Conservation (phyloP, 768 basidiomycete genomes). For the Suillus fuscotomentosus region DNA sequence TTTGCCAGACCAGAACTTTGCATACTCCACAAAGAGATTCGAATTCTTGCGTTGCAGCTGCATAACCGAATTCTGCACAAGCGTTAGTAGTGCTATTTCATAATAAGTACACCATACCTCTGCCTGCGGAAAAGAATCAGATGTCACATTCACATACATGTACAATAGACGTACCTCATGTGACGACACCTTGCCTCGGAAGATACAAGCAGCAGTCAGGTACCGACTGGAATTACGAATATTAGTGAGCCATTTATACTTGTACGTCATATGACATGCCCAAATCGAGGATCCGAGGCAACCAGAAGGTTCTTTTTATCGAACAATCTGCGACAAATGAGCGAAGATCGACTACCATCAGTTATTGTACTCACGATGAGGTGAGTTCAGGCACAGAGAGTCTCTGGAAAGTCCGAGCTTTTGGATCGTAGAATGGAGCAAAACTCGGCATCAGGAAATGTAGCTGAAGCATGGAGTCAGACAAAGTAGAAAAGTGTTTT, state of each 20-base stretch:
- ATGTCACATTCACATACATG: neutral
- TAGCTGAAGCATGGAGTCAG: constrained; percentile 47
- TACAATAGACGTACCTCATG: constrained; percentile 59
- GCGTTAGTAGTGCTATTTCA: constrained; percentile 6
- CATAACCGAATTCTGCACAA: constrained; percentile 58
- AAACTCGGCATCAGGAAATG: constrained; percentile 98
- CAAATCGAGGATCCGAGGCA: constrained; percentile 77
- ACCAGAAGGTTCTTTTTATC: constrained; percentile 79
- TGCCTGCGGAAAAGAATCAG: constrained; percentile 34
- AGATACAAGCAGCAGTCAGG: constrained; percentile 84
- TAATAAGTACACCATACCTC: constrained; percentile 42
- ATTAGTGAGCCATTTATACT: neutral
- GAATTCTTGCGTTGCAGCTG: constrained; percentile 79
- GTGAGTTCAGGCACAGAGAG: constrained; percentile 70
- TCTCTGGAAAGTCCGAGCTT: constrained; percentile 58
- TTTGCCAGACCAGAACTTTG: neutral
- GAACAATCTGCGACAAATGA: constrained; percentile 54
- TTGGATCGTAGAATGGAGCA: constrained; percentile 80
- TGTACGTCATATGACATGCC: constrained; percentile 37
- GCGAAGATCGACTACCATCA: neutral
- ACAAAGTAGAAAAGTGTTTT: neutral
- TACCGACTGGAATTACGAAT: constrained; percentile 55
- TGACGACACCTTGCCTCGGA: constrained; percentile 79
- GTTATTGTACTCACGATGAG: constrained; percentile 50
- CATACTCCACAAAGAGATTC: constrained; percentile 76